Evolutionary conservation across 257 asterid species (phyloP), one percentile per base, ranked within the genome.

Genomic region (Scutellaria baicalensis): DNA sequence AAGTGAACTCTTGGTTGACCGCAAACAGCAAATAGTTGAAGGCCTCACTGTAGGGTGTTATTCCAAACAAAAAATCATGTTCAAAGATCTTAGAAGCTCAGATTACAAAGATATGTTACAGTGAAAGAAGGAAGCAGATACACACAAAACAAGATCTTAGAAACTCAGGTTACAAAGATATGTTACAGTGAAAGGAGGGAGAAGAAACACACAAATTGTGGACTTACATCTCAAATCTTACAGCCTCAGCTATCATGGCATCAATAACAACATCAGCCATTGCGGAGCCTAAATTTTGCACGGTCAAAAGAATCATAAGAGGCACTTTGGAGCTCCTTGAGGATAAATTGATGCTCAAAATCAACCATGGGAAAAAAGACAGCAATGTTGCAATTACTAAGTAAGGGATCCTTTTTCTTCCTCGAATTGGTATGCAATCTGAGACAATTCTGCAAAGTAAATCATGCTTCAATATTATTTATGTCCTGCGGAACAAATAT

Each of bases 221-320:
- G 72, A 84, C 80, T 61, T 84, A 89, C 98, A 93, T 80, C 83
- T 93, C 98, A 54, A 69, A 82, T 80, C 95, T 85, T 57, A 84
- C 96, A 10, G 96, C 98, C 89, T 90, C 98, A 38, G 98, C 98
- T 48, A 93, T 93, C 98, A 93, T 93, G 31, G 98, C 98, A 76
- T 93, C 98, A 81, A 93, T 89, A 73, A 93, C 97, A 33, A 93
- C 98, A 61, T 93, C 98, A 66, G 98, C 96, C 98, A 90, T 93
- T 65, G 98, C 98, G 72, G 96, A 88, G 63, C 98, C 98, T 78
- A 90, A 83, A 71, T 93, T 93, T 85, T 93, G 98, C 71, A 84
- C 67, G 8, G 97, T 85, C 83, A 93, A 80, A 33, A 93, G 84
- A 85, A 90, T 84, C 96, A 89, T 87, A 70, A 93, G 81, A 65